Conservation (phyloP, 2,329 filamentous ascomycete genomes). For the Coniochaeta prunicola region DNA sequence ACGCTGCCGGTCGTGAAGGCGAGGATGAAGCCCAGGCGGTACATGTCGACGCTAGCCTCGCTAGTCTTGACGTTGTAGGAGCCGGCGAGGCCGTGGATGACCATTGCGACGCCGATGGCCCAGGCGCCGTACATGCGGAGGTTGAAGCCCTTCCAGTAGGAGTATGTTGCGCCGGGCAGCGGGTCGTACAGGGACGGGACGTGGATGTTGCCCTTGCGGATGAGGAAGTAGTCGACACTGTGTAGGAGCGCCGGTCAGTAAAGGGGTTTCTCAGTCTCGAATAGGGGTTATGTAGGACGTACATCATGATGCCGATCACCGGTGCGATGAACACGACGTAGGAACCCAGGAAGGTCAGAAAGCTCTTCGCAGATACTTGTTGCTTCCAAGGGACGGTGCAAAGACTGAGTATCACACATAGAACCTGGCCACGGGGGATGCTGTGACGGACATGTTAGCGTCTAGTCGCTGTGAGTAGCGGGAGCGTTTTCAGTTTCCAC, state of each 20-base stretch:
- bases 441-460: neutral
- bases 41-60: conserved; percentile 18
- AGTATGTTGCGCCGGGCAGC: conserved; percentile 19
- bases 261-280: neutral
- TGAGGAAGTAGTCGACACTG: conserved; percentile 26
- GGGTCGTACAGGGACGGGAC: conserved; percentile 22
- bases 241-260: neutral
- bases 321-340: conserved; percentile 20
- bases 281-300: neutral
- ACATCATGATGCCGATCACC: conserved; percentile 5
- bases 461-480: too few species aligned
- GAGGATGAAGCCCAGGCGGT: conserved; percentile 22
- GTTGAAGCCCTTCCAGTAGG: conserved; percentile 24
- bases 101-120: conserved; percentile 15
- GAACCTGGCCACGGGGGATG: conserved; percentile 32
- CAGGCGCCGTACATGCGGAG: conserved; percentile 16
- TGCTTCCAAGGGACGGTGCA: conserved; percentile 19
- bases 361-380: conserved; percentile 12
- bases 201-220: conserved; percentile 23
- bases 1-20: conserved; percentile 18
- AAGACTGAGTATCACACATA: conserved; percentile 28
- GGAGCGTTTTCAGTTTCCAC: too few species aligned
- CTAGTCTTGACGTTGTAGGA: conserved; percentile 15
- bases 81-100: conserved; percentile 15
- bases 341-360: conserved; percentile 17